Evolutionary conservation across 139 green algal species (phyloP), one percentile per base, ranked within the genome.

Genomic region (Axilococcus clingmanii): DNA sequence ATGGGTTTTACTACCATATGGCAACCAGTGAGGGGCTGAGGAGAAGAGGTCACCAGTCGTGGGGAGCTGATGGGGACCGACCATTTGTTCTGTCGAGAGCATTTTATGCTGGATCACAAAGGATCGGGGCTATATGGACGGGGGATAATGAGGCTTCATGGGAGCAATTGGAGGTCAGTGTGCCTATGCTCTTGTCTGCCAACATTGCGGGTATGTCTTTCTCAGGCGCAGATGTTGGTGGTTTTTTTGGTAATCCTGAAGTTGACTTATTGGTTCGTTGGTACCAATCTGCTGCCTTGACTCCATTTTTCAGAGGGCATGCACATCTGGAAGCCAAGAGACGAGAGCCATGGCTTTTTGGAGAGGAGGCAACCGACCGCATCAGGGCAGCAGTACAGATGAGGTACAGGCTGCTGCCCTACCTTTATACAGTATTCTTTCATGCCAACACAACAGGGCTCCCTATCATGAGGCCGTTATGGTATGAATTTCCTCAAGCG

Each of bases 241-340:
- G 92, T 14, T 99, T 99, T 69, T 99, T 99, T 52, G 89, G 89
- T 52, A 97, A 97, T 73, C 88, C 90, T 3, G 80, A 94, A 34
- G 40, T 77, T 2, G 88, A 99, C 73, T 84, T 99, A 19, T 50
- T 96, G n/a, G 82, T 69, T 15, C 65, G 92, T 12, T 98, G 82
- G 85, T 94, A 95, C 66, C 92, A 99, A 78, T 16, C 91, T 22
- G 93, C 75, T 8, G 68, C 71, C 19, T 98, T 82, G 81, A 96
- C 96, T 69, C 93, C 93, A 40, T 99, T 99, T 75, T 94, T 98
- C 74, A 67, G 61, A 8, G 91, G 78, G 33, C 92, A 99, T 64
- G 92, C 88, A 1, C 92, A 99, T 72, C 65, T 97, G 44, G 91
- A 99, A 59, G 87, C 88, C 30, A 88, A 91, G 66, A 76, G 92